Conservation (phyloP, 257 asterid species). For the Verbascum thapsus region DNA sequence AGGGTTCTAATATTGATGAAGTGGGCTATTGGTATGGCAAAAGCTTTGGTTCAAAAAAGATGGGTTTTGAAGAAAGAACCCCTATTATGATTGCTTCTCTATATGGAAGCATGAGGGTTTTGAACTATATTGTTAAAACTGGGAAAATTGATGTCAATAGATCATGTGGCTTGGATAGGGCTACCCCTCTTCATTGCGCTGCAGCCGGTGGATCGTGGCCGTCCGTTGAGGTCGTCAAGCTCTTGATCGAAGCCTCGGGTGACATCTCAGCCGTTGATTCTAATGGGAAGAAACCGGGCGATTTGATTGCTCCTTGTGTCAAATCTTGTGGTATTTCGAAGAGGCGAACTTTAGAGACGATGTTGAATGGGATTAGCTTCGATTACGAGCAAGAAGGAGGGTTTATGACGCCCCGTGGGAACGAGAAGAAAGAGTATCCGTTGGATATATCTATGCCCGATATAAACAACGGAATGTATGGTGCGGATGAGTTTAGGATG, state of each 20-base stretch:
- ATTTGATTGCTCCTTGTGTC: slow-evolving; percentile 52
- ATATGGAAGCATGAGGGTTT: slow-evolving; percentile 64
- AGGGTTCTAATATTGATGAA: slow-evolving; percentile 64
- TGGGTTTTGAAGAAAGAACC: slow-evolving; percentile 78
- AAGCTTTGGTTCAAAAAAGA: slow-evolving; percentile 67
- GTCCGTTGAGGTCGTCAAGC: slow-evolving; percentile 52
- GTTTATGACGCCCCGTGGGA: slow-evolving; percentile 14
- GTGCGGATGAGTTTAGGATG: slow-evolving; percentile 61
- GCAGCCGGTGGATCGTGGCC: slow-evolving; percentile 71
- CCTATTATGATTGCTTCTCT: slow-evolving; percentile 79
- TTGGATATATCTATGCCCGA: slow-evolving; percentile 61
- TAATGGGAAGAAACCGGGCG: slow-evolving; percentile 62
- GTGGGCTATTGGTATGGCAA: slow-evolving; percentile 78
- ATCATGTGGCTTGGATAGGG: slow-evolving; percentile 76
- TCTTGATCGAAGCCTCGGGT: slow-evolving; percentile 54
- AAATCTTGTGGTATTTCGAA: slow-evolving; percentile 38
- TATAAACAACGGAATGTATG: slow-evolving; percentile 51
- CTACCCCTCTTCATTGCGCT: slow-evolving; percentile 86
- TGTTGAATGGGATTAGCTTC: slow-evolving; percentile 49
- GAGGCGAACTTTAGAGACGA: slow-evolving; percentile 54
- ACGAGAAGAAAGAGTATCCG: slow-evolving; percentile 75
- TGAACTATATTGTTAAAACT: slow-evolving; percentile 53
- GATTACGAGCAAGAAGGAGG: slow-evolving; percentile 52
- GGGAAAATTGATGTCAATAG: slow-evolving; percentile 62
- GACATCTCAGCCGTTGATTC: slow-evolving; percentile 48